Conservation (phyloP, 139 green algal genomes). For the Closterium sp. region DNA sequence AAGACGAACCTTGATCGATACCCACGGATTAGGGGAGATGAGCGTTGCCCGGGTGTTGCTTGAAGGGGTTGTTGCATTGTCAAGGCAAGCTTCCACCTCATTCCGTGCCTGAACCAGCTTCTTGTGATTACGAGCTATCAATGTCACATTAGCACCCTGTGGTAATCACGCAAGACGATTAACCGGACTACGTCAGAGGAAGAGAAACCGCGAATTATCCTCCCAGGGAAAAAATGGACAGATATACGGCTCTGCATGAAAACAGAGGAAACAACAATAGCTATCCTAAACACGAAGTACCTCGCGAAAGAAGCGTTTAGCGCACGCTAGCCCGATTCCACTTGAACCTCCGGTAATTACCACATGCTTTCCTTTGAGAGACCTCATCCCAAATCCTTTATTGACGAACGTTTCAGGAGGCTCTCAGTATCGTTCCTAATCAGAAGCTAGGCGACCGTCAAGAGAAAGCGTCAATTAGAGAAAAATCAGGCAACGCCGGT, state of each 20-base stretch:
- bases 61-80: background rate
- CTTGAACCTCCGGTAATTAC: conserved; percentile 33
- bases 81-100: background rate
- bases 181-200: background rate
- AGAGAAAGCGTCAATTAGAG: too few relatives aligned
- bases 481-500: too few relatives aligned
- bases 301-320: background rate
- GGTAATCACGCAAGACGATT: background rate
- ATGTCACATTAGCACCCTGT: background rate
- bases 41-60: background rate
- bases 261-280: background rate
- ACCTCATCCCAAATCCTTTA: background rate
- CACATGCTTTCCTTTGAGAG: conserved; percentile 21
- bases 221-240: background rate
- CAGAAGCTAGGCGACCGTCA: background rate
- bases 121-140: conserved; percentile 11
- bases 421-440: background rate
- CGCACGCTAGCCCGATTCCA: conserved; percentile 27
- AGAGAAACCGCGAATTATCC: too few relatives aligned
- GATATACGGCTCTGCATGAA: background rate
- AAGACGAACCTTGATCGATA: background rate
- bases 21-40: background rate
- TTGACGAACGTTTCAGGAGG: too few relatives aligned
- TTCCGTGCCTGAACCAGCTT: conserved; percentile 7
- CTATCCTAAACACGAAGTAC: background rate